Percentiles rank a stretch among this genome's conserved stretches.
Conservation (phyloP, 202 grass and related monocot genomes). For the Dendrocalamus latiflorus region DNA sequence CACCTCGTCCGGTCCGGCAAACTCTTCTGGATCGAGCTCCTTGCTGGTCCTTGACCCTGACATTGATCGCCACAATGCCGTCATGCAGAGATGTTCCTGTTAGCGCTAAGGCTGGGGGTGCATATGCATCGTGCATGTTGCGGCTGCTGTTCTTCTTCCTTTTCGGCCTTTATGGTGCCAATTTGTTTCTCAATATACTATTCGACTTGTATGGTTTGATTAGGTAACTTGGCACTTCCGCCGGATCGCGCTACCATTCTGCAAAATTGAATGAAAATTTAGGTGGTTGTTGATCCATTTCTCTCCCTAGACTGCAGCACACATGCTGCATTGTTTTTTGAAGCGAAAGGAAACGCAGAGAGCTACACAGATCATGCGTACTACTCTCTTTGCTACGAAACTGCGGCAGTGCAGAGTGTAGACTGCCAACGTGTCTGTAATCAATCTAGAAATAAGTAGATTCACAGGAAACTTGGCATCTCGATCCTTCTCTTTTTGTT, state of each 20-base stretch:
- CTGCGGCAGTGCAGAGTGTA: background rate
- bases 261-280: background rate
- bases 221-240: conserved; percentile 1
- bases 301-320: background rate
- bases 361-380: too few relatives aligned
- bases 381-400: background rate
- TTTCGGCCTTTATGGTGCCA: conserved; percentile 14
- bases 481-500: background rate
- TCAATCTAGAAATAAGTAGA: too few relatives aligned
- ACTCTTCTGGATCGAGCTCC: background rate
- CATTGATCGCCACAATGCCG: background rate
- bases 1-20: background rate
- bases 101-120: background rate
- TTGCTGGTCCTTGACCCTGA: background rate
- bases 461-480: background rate
- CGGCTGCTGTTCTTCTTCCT: conserved; percentile 10
- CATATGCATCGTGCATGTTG: background rate
- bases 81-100: background rate
- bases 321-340: too few relatives aligned
- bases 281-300: background rate
- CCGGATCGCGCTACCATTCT: background rate
- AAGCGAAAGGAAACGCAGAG: too few relatives aligned
- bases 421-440: too few relatives aligned
- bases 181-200: background rate
- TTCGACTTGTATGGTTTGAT: background rate